Evolutionary conservation across 192 early-diverging fungal species (phyloP), one percentile per base, ranked within the genome.

Genomic region (Coemansia asiatica): DNA sequence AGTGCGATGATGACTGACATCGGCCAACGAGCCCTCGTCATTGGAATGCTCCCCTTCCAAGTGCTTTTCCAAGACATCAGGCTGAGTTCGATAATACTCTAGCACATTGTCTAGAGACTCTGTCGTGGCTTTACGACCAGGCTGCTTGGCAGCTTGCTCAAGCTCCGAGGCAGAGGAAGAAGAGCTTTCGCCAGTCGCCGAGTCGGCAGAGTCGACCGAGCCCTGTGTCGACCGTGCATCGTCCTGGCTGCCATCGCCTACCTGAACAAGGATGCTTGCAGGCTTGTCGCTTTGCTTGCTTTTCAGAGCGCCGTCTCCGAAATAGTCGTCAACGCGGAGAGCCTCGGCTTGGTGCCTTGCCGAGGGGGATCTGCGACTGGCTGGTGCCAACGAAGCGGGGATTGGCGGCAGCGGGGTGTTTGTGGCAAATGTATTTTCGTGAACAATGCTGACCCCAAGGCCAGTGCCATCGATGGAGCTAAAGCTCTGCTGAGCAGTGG

Each of bases 101-200:
- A 80, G 48, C 19, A 80, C 77, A 27, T 80, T 80, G 51, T 80
- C 77, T 33, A 80, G 58, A 2, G 77, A 80, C 65, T 80, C 77
- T 28, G 49, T 71, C 2, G 77, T 80, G 4, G 61, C 77, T 46
- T 74, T 80, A 57, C 77, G 64, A 7, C 64, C 64, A 7, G 68
- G 64, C 29, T 40, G 29, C 33, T 27, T 40, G 36, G 36, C 55
- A 16, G 8, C 40, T 13, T 44, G 40, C 40, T 44, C 40, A 13
- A 15, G 16, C 13, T 44, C 40, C 16, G 40, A 44, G 40, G 40
- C 9, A 10, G 8, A 44, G 16, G 40, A 44, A 44, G 40, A 19
- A 51, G 35, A 1, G 50, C 2, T 18, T 26, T 16, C 27, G 35
- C 36, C 22, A 50, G 10, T 6, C 31, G 31, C 31, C 31, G 31